A percentile compares a stretch with the other conserved stretches of the same genome.
phyloP scores from a whole-genome alignment of 345 rosid species.

The Barbarea vulgaris region DNA sequence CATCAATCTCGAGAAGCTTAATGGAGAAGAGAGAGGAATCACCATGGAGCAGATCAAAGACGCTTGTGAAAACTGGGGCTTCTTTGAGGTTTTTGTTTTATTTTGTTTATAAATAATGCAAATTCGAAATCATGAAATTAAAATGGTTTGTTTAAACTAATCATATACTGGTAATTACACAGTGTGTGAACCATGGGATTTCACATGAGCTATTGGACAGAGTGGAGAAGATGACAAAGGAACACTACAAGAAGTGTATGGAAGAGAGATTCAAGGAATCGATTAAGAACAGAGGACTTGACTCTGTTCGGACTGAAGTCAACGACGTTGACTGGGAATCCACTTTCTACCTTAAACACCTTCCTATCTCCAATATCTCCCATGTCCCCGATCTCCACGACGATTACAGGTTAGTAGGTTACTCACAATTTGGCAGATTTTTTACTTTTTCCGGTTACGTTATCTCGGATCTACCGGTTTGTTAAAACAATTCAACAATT shows the following conservation, averaged over 20 bases:
- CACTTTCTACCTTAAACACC: slow-evolving; percentile 76
- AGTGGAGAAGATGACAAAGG: slow-evolving; percentile 74
- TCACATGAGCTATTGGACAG: slow-evolving; percentile 66
- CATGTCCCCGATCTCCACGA: slow-evolving; percentile 75
- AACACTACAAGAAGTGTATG: slow-evolving; percentile 83
- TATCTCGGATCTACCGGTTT: background rate
- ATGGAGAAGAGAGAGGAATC: slow-evolving; percentile 63
- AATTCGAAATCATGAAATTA: background rate
- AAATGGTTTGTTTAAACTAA: background rate
- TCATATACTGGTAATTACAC: background rate
- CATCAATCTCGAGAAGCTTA: slow-evolving; percentile 64
- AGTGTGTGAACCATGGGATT: slow-evolving; percentile 87
- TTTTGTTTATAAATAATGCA: background rate
- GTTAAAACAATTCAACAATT: background rate
- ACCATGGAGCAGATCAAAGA: slow-evolving; percentile 77
- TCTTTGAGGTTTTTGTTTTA: slow-evolving; percentile 68
- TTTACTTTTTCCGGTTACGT: background rate
- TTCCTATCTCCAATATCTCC: slow-evolving; percentile 65
- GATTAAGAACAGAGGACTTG: slow-evolving; percentile 66
- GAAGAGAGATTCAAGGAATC: slow-evolving; percentile 81
- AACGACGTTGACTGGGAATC: slow-evolving; percentile 92
- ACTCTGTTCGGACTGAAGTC: slow-evolving; percentile 61
- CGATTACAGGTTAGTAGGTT: slow-evolving; percentile 59
- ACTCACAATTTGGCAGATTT: background rate
- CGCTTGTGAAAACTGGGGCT: slow-evolving; percentile 99